Percentiles rank a stretch among this genome's conserved stretches.
phyloP scores from a whole-genome alignment of 1,284 basidiomycete genomes.

The Trichosporon sp. region DNA sequence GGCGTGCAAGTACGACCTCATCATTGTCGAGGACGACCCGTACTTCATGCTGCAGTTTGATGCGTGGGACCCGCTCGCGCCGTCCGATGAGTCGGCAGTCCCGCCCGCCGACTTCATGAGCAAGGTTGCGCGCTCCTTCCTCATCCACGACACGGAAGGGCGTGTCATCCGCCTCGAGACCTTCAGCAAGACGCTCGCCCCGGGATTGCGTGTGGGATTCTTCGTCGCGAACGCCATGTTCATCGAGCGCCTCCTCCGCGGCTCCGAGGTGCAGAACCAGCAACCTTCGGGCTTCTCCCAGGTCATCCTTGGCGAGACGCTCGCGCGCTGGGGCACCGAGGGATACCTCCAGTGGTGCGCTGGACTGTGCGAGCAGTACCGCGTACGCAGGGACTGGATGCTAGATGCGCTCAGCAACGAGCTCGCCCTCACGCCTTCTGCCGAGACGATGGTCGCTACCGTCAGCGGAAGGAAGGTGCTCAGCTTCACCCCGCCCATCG shows the following conservation, averaged over 20 bases:
- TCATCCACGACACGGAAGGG: constrained; percentile 59
- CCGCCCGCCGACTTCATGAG: constrained; percentile 38
- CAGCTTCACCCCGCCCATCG: constrained; percentile 63
- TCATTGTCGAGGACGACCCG: constrained; percentile 75
- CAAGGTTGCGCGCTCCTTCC: constrained; percentile 64
- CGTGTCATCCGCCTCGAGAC: constrained; percentile 51
- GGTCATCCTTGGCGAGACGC: constrained; percentile 64
- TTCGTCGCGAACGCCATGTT: constrained; percentile 60
- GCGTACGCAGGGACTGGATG: constrained; percentile 49
- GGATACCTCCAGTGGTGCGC: constrained; percentile 74
- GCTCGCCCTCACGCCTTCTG: constrained; percentile 28
- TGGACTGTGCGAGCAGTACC: constrained; percentile 55
- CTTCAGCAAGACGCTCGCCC: constrained; percentile 63
- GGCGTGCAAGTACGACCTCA: constrained; percentile 72
- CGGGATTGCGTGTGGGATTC: constrained; percentile 73
- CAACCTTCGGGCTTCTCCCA: constrained; percentile 68
- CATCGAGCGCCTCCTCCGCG: constrained; percentile 69
- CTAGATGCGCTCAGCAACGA: constrained; percentile 27
- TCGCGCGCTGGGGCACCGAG: constrained; percentile 66
- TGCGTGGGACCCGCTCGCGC: neutral
- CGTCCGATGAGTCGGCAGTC: neutral
- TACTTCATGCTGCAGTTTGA: constrained; percentile 67
- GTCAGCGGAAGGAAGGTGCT: neutral
- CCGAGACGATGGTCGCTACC: constrained; percentile 3
- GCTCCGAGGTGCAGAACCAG: constrained; percentile 68